A percentile compares a stretch with the other conserved stretches of the same genome.
Conservation (phyloP, 768 basidiomycete genomes). For the Mycena rosella region DNA sequence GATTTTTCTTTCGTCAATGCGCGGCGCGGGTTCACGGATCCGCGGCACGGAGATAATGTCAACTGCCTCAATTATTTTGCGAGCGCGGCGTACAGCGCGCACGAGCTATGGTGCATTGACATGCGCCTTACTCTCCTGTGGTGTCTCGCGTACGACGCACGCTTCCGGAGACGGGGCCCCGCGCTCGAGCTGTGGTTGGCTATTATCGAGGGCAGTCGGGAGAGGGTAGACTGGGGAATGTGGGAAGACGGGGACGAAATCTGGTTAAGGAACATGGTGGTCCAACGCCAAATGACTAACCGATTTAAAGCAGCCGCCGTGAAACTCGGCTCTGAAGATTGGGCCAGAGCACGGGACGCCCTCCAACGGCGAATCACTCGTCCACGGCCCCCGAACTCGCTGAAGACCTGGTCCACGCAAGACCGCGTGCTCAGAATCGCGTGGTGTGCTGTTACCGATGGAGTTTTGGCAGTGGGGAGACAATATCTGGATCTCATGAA, state of each 20-base stretch:
- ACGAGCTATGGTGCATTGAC: slow-evolving; percentile 29
- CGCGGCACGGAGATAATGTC: slow-evolving; percentile 4
- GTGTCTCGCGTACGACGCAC: slow-evolving; percentile 34
- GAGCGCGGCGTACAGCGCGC: background rate
- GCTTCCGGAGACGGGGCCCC: slow-evolving; percentile 10
- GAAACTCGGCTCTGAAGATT: slow-evolving; percentile 22
- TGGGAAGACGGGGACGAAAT: slow-evolving; percentile 33
- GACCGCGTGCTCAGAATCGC: slow-evolving; percentile 32
- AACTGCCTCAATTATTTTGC: slow-evolving; percentile 25
- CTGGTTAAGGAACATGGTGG: slow-evolving; percentile 27
- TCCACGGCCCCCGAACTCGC: background rate
- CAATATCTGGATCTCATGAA: slow-evolving; percentile 20
- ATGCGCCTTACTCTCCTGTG: slow-evolving; percentile 33
- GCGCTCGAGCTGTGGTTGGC: slow-evolving; percentile 32
- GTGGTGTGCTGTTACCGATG: slow-evolving; percentile 31
- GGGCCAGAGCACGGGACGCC: slow-evolving; percentile 20
- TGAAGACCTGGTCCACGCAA: slow-evolving; percentile 17
- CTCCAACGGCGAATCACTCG: slow-evolving; percentile 15
- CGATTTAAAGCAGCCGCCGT: slow-evolving; percentile 10
- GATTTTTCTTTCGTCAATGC: background rate
- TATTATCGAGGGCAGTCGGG: slow-evolving; percentile 23
- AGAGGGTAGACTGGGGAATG: slow-evolving; percentile 30
- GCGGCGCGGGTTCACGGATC: slow-evolving; percentile 7
- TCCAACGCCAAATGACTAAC: slow-evolving; percentile 15
- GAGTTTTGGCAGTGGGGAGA: background rate